Evolutionary conservation across 768 basidiomycete genomes (phyloP).

Genomic region (Phanerodontia chrysosporium): DNA sequence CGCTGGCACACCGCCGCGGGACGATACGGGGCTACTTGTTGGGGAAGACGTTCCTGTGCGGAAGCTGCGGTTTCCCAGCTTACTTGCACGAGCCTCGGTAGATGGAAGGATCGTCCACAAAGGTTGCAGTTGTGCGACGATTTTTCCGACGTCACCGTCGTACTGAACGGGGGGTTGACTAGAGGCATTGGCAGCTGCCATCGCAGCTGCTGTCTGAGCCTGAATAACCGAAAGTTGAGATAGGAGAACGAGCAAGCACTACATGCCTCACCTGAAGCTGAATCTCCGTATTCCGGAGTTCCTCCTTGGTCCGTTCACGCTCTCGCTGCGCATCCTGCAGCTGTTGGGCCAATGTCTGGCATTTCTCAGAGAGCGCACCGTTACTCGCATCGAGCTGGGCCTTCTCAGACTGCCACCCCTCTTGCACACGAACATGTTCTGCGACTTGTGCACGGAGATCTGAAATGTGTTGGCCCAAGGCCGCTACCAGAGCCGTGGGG

Average conservation of each 20-base stretch:
- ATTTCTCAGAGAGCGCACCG: constrained; percentile 17
- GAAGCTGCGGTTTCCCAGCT: constrained; percentile 47
- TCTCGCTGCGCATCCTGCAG: constrained; percentile 19
- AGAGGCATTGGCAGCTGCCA: constrained; percentile 7
- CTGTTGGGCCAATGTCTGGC: constrained; percentile 16
- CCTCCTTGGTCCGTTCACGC: constrained; percentile 23
- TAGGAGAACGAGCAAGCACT: not conserved
- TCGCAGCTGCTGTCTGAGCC: constrained; percentile 7
- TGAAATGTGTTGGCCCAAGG: constrained; percentile 26
- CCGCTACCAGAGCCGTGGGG: constrained; percentile 21
- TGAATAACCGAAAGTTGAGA: not conserved
- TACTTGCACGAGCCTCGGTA: constrained; percentile 73
- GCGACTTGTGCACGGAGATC: constrained; percentile 18
- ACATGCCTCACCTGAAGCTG: constrained; percentile 42
- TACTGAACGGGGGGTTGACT: constrained; percentile 21
- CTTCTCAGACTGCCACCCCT: constrained; percentile 15
- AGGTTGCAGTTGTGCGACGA: constrained; percentile 61
- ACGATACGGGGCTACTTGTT: constrained; percentile 19
- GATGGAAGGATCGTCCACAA: constrained; percentile 84
- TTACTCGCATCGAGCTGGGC: constrained; percentile 20
- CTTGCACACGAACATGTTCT: constrained; percentile 16
- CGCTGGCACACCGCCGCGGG: constrained; percentile 31
- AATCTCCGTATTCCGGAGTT: constrained; percentile 29
- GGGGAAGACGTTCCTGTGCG: constrained; percentile 31
- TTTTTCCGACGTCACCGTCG: constrained; percentile 45